Evolutionary conservation across 1,139 yeast species (phyloP).

Genomic region (Saccharomyces pastorianus): DNA sequence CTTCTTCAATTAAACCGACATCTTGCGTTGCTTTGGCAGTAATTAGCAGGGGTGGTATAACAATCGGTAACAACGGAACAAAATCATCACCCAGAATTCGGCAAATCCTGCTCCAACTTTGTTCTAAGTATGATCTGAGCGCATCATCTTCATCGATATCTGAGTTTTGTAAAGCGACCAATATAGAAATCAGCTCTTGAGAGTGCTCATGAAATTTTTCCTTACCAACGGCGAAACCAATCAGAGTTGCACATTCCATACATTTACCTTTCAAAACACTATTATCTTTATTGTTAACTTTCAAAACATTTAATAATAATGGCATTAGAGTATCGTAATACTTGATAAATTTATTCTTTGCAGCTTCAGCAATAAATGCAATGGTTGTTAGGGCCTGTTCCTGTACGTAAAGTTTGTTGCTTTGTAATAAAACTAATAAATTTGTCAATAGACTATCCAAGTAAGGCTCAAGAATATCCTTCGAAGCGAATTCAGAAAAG

Average conservation of each 20-base stretch:
- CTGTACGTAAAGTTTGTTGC: conserved; percentile 88
- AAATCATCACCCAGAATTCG: conserved; percentile 78
- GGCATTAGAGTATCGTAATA: conserved; percentile 96
- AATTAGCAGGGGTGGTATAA: conserved; percentile 75
- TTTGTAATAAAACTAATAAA: conserved; percentile 64
- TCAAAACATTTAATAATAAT: conserved; percentile 67
- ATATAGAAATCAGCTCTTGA: conserved; percentile 62
- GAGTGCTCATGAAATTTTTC: conserved; percentile 78
- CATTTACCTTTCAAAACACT: conserved; percentile 84
- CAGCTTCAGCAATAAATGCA: conserved; percentile 98
- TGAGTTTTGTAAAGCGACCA: conserved; percentile 64
- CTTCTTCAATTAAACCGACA: conserved; percentile 75
- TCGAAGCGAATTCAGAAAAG: conserved; percentile 85
- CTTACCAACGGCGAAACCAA: conserved; percentile 94
- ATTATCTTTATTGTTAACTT: conserved; percentile 68
- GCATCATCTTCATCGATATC: conserved; percentile 65
- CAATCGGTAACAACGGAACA: conserved; percentile 79
- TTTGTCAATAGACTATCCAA: conserved; percentile 71
- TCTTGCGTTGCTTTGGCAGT: conserved; percentile 90
- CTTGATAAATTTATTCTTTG: conserved; percentile 78
- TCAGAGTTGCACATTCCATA: conserved; percentile 88
- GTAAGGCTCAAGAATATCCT: conserved; percentile 82
- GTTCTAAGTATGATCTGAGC: conserved; percentile 76
- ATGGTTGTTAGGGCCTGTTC: conserved; percentile 95
- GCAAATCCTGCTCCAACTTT: conserved; percentile 95